Evolutionary conservation across 2,329 filamentous ascomycete genomes (phyloP), one percentile per base, ranked within the genome.

Genomic region (Didymella pomorum): DNA sequence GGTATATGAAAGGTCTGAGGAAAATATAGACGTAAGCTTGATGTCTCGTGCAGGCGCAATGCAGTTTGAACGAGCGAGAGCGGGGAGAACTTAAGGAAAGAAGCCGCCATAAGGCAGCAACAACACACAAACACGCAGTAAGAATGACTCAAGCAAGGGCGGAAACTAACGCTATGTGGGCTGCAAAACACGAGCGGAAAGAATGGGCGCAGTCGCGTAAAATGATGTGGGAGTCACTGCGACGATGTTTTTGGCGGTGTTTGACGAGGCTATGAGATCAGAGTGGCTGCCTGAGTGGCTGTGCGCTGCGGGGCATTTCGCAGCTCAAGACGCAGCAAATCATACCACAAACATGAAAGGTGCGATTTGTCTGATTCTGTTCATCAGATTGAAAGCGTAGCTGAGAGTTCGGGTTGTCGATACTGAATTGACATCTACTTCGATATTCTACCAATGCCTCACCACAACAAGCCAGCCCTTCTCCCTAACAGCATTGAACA

Each of bases 401-500:
- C 26, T 28, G 8, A n/a, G n/a, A n/a, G n/a, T n/a, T n/a, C n/a
- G n/a, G n/a, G n/a, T n/a, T n/a, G n/a, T n/a, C n/a, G n/a, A n/a
- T n/a, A n/a, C n/a, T n/a, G n/a, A n/a, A n/a, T n/a, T n/a, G n/a
- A n/a, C n/a, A n/a, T n/a, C n/a, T n/a, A n/a, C 20, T 2, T 25
- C 7, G 21, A 2, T 21, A n/a, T 14, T 47, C 56, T 61, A 79
- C 77, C 77, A 79, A 63, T 78, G 76, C 62, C 78, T 69, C 23
- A 79, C 74, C 59, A 71, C 71, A 33, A 76, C 74, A 58, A 80
- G 71, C 75, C 89, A 85, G 71, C 91, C 89, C 63, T 88, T 80
- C 45, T 85, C 84, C 81, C 90, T 93, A 14, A 92, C 84, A 66
- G 91, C 89, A 41, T 73, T 79, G 29, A 87, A 76, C 57, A 86